A percentile compares a stretch with the other conserved stretches of the same genome.
These are phyloP conservation scores for Apiotrichum mycotoxinovorans DNA, from an alignment of 1,284 basidiomycete genomes.

Conservation along the genomic window DNA sequence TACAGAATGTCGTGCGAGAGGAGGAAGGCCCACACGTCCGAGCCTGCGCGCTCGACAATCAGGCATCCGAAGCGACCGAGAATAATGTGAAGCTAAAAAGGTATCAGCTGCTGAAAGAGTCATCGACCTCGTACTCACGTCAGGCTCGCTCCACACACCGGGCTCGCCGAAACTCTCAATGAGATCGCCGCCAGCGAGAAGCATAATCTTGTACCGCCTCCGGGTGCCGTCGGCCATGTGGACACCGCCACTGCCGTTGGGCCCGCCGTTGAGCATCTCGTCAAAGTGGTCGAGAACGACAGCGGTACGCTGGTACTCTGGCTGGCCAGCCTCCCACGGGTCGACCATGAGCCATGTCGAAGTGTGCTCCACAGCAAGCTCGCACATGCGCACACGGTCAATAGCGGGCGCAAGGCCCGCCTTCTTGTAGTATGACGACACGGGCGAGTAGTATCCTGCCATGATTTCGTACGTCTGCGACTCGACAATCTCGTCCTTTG, in stretches of 20 bases:
- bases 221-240: constrained; percentile 44
- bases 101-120: no score
- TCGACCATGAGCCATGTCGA: constrained; percentile 73
- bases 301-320: constrained; percentile 86
- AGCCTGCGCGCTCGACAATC: constrained; percentile 92
- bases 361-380: constrained; percentile 69
- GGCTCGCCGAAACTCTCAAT: constrained; percentile 92
- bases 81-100: constrained; percentile 80
- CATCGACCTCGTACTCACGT: no score
- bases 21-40: constrained; percentile 70
- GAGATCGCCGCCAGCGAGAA: constrained; percentile 93
- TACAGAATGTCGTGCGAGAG: constrained; percentile 57
- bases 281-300: constrained; percentile 95
- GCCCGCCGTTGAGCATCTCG: constrained; percentile 74
- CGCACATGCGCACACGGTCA: constrained; percentile 84
- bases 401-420: constrained; percentile 73
- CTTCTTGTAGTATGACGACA: constrained; percentile 88
- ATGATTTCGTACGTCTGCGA: constrained; percentile 90
- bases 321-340: constrained; percentile 91
- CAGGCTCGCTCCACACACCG: constrained; percentile 91
- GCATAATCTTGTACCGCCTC: constrained; percentile 66
- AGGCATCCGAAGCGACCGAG: constrained; percentile 89
- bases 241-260: constrained; percentile 51
- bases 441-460: constrained; percentile 90
- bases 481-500: constrained; percentile 88